Base-by-base conservation (phyloP, 768 basidiomycete genomes). In the Amanita brunnescens region DNA sequence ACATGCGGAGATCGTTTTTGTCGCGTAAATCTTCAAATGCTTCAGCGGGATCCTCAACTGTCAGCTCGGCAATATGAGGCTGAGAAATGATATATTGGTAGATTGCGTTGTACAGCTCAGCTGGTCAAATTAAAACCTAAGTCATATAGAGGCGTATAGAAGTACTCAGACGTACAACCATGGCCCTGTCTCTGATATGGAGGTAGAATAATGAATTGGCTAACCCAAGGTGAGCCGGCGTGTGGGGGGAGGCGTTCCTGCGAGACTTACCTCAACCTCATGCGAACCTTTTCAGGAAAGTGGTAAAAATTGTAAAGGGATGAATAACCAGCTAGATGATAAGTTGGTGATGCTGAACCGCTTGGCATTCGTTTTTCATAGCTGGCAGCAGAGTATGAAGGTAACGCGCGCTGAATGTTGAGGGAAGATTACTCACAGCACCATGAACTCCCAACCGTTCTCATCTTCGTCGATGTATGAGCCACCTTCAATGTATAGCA, bases 21-120 rank as follows among this genome's bases (percentile, higher is more conserved):
- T 98, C 96, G 30, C 95, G 75, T 38, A 98, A 76, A 64, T 98
- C 96, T 64, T 98, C 95, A 61, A 99, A 97, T 8, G 91, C 89
- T 68, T 99, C 96, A 0, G 92, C 92, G 1, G 96, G 96, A 64
- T 99, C 96, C 68, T 99, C 96, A 18, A 99, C 89, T 1, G 93
- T 96, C 37, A 98, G 70, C 65, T 98, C 95, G n/a, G 87, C 84
- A 34, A 95, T 79, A 45, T 78, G 70, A 1, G 83, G 73, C 43
- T 77, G 78, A 12, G 76, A 69, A 38, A 87, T 64, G 16, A 88
- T 77, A 60, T 89, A 79, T 61, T 82, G 75, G 69, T 94, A 95
- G 48, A 92, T 84, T 0, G 91, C 81, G 40, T 72, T 79, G 73
- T 96, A 98, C 10, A 98, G 79, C 55, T 86, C 83, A 44, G 93